phyloP scores from a whole-genome alignment of 805 yeast species.

The Cyberlindnera petersonii region DNA sequence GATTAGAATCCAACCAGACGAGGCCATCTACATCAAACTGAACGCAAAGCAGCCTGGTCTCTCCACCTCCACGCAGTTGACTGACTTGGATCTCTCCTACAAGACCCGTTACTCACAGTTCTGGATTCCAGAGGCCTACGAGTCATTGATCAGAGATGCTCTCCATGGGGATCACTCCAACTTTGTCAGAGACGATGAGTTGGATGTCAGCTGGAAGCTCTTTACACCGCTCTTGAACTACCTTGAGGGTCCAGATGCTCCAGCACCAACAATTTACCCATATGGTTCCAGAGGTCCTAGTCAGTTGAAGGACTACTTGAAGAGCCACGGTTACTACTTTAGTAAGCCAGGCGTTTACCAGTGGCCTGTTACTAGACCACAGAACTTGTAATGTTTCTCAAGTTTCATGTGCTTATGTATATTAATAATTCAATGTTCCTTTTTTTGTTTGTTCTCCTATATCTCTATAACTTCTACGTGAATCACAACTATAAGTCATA shows the following conservation, averaged over 20 bases:
- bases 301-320: slow-evolving; percentile 55
- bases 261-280: slow-evolving; percentile 63
- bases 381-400: slow-evolving; percentile 11
- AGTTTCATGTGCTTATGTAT: background rate
- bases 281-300: slow-evolving; percentile 93
- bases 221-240: slow-evolving; percentile 87
- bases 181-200: slow-evolving; percentile 96
- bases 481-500: background rate
- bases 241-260: slow-evolving; percentile 69
- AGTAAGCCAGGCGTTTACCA: slow-evolving; percentile 64
- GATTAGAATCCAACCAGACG: slow-evolving; percentile 90
- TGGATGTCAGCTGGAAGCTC: slow-evolving; percentile 87
- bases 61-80: slow-evolving; percentile 72
- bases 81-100: slow-evolving; percentile 89
- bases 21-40: slow-evolving; percentile 89
- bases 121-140: slow-evolving; percentile 98
- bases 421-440: background rate
- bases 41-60: slow-evolving; percentile 94
- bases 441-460: background rate
- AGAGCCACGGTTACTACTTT: slow-evolving; percentile 68
- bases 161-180: slow-evolving; percentile 91
- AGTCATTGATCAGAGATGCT: slow-evolving; percentile 89
- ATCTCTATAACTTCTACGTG: background rate
- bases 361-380: slow-evolving; percentile 81
- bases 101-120: slow-evolving; percentile 75